Percentiles rank a stretch among this genome's conserved stretches.
Conservation (phyloP, 805 yeast species). For the Saturnispora diversa region DNA sequence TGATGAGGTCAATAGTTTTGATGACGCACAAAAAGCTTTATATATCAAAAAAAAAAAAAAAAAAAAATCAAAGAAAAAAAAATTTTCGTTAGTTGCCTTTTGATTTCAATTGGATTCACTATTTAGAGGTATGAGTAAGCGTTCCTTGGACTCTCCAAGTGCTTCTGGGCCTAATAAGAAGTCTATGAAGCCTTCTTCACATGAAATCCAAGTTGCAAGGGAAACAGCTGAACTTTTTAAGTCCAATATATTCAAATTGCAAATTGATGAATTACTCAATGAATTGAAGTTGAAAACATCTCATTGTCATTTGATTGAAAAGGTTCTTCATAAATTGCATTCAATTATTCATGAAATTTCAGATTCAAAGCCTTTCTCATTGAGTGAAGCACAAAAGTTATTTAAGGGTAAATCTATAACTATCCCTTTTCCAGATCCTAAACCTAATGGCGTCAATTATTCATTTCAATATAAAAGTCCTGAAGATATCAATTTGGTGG, state of each 20-base stretch:
- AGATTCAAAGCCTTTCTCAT: slow-evolving; percentile 39
- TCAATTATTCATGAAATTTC: slow-evolving; percentile 61
- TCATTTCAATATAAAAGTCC: slow-evolving; percentile 66
- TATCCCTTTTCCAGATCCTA: slow-evolving; percentile 86
- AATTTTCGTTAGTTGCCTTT: too few species aligned
- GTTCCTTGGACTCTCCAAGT: slow-evolving; percentile 2
- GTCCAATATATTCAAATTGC: slow-evolving; percentile 89
- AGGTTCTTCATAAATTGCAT: slow-evolving; percentile 65
- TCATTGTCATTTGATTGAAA: slow-evolving; percentile 59
- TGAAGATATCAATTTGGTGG: slow-evolving; percentile 67
- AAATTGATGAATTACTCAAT: slow-evolving; percentile 81
- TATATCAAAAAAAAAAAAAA: background rate
- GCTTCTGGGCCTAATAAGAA: slow-evolving; percentile 17
- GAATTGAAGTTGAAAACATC: slow-evolving; percentile 72
- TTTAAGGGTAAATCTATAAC: slow-evolving; percentile 39
- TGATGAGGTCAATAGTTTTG: too few species aligned
- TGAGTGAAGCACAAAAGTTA: slow-evolving; percentile 51
- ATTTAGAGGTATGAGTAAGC: slow-evolving; percentile 11
- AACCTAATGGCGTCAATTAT: slow-evolving; percentile 62
- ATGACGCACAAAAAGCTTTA: background rate
- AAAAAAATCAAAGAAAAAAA: slow-evolving; percentile 6
- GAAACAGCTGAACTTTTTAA: slow-evolving; percentile 93
- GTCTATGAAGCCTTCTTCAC: slow-evolving; percentile 43
- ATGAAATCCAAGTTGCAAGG: slow-evolving; percentile 83
- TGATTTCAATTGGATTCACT: too few species aligned